Evolutionary conservation across 2,329 filamentous ascomycete species (phyloP), one percentile per base, ranked within the genome.

Genomic region (Biscogniauxia mediterranea): DNA sequence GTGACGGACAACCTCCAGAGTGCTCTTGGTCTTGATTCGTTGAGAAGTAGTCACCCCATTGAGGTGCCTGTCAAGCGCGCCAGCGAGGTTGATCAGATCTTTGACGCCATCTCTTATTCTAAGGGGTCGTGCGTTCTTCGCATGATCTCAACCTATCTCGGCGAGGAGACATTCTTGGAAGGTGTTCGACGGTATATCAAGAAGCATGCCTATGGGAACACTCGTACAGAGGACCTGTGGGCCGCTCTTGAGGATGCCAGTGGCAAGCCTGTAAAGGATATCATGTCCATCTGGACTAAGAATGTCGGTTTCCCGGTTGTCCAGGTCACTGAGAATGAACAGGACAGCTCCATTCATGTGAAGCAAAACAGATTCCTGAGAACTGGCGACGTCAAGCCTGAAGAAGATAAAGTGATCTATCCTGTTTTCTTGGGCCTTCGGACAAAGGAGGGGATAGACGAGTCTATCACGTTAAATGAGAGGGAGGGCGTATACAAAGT

Each of bases 211-310:
- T 98, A 95, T 73, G 90, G 92, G 54, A 98, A 98, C 81, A 97
- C 94, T 1, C 85, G 92, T 74, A 98, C 94, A 1, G 86, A 89
- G 57, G 93, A 98, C 71, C 83, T 98, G 23, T 98, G 94, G 94
- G 87, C 89, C 61, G 90, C 93, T 32, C 83, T 98, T 51, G 90
- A 89, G 63, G 89, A 93, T 64, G 94, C 92, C 19, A 97, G 93
- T 72, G 93, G 93, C 63, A 96, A 97, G 79, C 89, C 93, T 56
- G 89, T 98, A 17, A 88, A 92, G 71, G 85, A 91, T 64, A 90
- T 97, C 60, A 97, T 97, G 89, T 89, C 93, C 58, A 92, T 94
- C 67, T 98, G 94, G 94, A 98, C 94, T 56, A 97, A 97, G 83
- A 90, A 97, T 71, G 90, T 98, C 60, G 94, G 94, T 57, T 97